A percentile compares a stretch with the other conserved stretches of the same genome.
Conservation (phyloP, 2,329 filamentous ascomycete species). For the Epichloe baconii region DNA sequence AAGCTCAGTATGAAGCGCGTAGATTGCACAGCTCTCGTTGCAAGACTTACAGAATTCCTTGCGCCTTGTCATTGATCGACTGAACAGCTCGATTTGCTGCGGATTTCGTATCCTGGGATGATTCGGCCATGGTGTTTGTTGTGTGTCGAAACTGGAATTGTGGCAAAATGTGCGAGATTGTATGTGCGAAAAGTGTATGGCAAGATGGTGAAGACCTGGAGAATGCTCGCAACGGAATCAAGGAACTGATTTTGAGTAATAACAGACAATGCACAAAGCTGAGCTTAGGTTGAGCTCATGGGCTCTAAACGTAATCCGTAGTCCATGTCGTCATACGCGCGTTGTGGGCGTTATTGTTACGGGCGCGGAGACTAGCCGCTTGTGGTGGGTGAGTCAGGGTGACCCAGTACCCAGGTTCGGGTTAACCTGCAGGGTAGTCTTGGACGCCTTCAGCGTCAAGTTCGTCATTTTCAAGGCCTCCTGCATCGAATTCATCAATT, state of each 20-base stretch:
- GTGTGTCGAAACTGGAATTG: background rate
- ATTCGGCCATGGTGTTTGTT: slow-evolving; percentile 7
- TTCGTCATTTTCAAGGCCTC: too few species aligned
- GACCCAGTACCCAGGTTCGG: too few species aligned
- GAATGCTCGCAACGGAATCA: background rate
- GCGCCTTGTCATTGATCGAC: slow-evolving; percentile 31
- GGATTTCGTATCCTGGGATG: slow-evolving; percentile 8
- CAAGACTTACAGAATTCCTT: slow-evolving; percentile 32
- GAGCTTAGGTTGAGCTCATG: background rate
- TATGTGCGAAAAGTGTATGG: background rate
- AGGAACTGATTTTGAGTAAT: background rate
- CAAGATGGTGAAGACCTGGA: background rate
- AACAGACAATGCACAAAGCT: background rate
- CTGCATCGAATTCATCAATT: too few species aligned
- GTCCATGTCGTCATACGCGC: slow-evolving; percentile 4
- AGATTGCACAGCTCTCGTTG: too few species aligned
- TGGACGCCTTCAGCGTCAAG: too few species aligned
- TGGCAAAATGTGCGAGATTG: too few species aligned
- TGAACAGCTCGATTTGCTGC: slow-evolving; percentile 21
- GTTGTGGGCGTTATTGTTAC: too few species aligned
- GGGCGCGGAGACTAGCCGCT: too few species aligned
- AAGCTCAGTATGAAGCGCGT: background rate
- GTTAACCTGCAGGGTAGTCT: too few species aligned
- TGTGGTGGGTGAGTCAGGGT: too few species aligned
- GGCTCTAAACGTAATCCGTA: background rate